phyloP scores from a whole-genome alignment of 352 stramenopile genomes.

The Globisporangium mamillatum region DNA sequence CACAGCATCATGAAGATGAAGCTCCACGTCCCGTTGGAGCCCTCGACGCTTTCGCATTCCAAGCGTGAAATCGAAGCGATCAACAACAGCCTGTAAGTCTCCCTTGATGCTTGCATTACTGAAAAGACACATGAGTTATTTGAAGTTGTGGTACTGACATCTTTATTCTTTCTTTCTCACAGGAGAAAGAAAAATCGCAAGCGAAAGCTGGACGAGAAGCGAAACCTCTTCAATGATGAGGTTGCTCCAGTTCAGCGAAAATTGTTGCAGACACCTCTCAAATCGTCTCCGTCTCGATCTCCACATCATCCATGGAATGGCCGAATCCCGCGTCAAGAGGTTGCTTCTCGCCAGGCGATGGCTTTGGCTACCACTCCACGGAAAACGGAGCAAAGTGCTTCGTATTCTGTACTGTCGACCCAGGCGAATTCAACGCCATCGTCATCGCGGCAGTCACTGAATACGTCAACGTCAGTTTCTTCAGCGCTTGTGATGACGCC shows the following conservation, averaged over 20 bases:
- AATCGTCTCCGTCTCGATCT: conserved; percentile 29
- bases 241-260: conserved; percentile 61
- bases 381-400: neutral
- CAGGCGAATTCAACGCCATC: conserved; percentile 6
- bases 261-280: conserved; percentile 71
- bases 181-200: conserved; percentile 66
- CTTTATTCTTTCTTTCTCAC: neutral
- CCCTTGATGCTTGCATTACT: neutral
- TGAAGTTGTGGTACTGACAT: neutral
- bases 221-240: conserved; percentile 16
- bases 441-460: neutral
- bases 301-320: conserved; percentile 46
- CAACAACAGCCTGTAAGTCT: conserved; percentile 75
- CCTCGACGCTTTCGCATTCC: conserved; percentile 37
- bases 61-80: conserved; percentile 77
- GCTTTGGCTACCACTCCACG: conserved; percentile 17
- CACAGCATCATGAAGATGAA: conserved; percentile 77
- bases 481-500: conserved; percentile 14
- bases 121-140: neutral
- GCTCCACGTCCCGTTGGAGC: conserved; percentile 60
- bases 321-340: conserved; percentile 21
- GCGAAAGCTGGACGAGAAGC: conserved; percentile 52
- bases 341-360: neutral
- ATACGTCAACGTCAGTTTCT: conserved; percentile 24
- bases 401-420: conserved; percentile 13